Evolutionary conservation across 176 grass and related monocot species (phyloP).

Genomic region (Musa acuminata): DNA sequence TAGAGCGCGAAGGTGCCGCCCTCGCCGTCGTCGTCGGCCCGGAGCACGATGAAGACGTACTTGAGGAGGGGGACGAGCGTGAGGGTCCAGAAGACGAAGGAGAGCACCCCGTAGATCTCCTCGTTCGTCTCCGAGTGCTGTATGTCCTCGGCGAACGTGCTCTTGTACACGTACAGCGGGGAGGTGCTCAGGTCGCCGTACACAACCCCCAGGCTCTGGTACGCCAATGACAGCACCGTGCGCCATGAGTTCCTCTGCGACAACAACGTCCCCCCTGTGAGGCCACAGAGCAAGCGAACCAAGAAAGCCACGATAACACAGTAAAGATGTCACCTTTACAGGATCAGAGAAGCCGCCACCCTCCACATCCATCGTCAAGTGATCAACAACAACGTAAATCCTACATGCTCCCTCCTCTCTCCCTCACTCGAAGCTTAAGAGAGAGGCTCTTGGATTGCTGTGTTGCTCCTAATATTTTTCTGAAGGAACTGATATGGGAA

Average conservation of each 20-base stretch:
- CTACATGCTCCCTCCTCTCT: too few relatives aligned
- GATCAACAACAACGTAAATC: too few relatives aligned
- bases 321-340: neutral
- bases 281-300: too few relatives aligned
- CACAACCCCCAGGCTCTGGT: slow-evolving; percentile 90
- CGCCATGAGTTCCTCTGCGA: slow-evolving; percentile 42
- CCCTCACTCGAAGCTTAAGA: too few relatives aligned
- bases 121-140: slow-evolving; percentile 94
- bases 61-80: slow-evolving; percentile 90
- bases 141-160: slow-evolving; percentile 94
- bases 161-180: slow-evolving; percentile 95
- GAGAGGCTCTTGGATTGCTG: too few relatives aligned
- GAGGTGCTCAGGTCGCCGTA: slow-evolving; percentile 96
- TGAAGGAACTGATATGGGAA: too few relatives aligned
- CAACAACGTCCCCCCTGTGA: neutral
- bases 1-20: slow-evolving; percentile 98
- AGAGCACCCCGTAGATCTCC: slow-evolving; percentile 94
- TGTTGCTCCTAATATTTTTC: too few relatives aligned
- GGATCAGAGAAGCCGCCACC: neutral
- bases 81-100: slow-evolving; percentile 99
- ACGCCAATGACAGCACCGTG: slow-evolving; percentile 72
- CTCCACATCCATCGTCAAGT: neutral
- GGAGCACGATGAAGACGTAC: slow-evolving; percentile 95
- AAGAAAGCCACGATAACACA: too few relatives aligned
- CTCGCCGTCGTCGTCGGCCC: slow-evolving; percentile 94